Evolutionary conservation across 2,329 filamentous ascomycete species (phyloP).

Genomic region (Clonostachys rosea): DNA sequence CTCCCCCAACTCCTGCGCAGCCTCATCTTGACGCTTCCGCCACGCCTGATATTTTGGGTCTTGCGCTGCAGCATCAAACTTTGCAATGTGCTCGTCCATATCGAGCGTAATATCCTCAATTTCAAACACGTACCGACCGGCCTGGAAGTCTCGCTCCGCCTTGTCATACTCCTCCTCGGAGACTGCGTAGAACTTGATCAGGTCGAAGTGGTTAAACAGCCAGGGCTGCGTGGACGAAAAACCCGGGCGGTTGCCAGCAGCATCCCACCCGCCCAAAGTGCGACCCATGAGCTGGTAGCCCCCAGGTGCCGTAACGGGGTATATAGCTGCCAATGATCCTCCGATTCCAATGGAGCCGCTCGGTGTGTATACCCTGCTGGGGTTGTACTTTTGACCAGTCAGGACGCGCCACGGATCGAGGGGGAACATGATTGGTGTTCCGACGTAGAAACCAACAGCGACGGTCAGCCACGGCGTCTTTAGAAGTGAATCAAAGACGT

Average conservation of each 20-base stretch:
- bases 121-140: constrained; percentile 18
- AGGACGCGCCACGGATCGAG: constrained; percentile 6
- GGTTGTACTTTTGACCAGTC: constrained; percentile 16
- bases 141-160: constrained; percentile 14
- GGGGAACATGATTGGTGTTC: constrained; percentile 18
- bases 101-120: constrained; percentile 17
- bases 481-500: constrained; percentile 9
- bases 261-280: constrained; percentile 22
- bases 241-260: constrained; percentile 16
- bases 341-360: constrained; percentile 23
- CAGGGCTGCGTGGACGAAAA: constrained; percentile 20
- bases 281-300: constrained; percentile 25
- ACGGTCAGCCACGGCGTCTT: constrained; percentile 19
- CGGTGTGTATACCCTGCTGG: constrained; percentile 20
- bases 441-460: constrained; percentile 22
- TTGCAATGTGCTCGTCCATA: constrained; percentile 15
- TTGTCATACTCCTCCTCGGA: constrained; percentile 17
- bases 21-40: constrained; percentile 9
- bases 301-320: constrained; percentile 23
- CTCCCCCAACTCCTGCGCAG: constrained; percentile 4
- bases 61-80: constrained; percentile 8
- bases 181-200: constrained; percentile 20
- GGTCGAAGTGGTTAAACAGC: constrained; percentile 26
- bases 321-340: constrained; percentile 20
- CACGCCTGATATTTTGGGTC: constrained; percentile 9